Base-by-base conservation (phyloP, 805 yeast genomes). In the Brettanomyces nanus region DNA sequence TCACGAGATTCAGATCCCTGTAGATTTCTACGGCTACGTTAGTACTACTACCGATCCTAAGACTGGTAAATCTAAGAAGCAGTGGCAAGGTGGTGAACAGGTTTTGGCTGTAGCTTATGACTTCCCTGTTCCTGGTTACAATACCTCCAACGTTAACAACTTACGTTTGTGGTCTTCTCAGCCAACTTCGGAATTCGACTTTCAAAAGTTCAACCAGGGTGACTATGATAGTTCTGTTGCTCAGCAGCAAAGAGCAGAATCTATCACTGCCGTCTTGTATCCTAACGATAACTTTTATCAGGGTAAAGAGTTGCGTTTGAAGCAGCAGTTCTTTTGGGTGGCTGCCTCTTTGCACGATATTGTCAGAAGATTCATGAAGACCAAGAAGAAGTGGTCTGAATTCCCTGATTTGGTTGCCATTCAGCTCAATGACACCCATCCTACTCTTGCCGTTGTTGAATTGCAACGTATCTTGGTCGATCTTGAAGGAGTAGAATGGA, bases 321-420 rank as follows among this genome's bases (percentile, higher is more conserved):
- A 89, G 62, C 97, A 87, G 66, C 97, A 87, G 63, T 89, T 86
- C 63, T 89, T 87, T 65, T 87, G 97, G 97, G 95, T 89, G 37
- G 80, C 95, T 36, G 96, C 97, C 25, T 85, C 95, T 13, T 71
- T 89, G 49, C 86, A 83, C 52, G 97, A 87, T 59, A 87, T 87
- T 49, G 76, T 87, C 31, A 80, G 97, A 57, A 75, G 97, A 54
- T 87, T 83, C 65, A 80, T 86, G 61, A 89, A 89, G 65, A 60
- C 78, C 38, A 72, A 72, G 49, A 70, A 76, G 51, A 73, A 86
- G 33, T 87, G 95, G 95, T 53, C 69, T 26, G 86, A 82, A 56
- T 83, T 87, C 58, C 76, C 95, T 15, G 90, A 84, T 43, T 79
- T 80, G 54, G 75, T 85, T 44, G 95, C 96, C 25, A 87, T 87